phyloP scores from a whole-genome alignment of 495 filamentous ascomycete genomes.

The Hypoxylon rickii region DNA sequence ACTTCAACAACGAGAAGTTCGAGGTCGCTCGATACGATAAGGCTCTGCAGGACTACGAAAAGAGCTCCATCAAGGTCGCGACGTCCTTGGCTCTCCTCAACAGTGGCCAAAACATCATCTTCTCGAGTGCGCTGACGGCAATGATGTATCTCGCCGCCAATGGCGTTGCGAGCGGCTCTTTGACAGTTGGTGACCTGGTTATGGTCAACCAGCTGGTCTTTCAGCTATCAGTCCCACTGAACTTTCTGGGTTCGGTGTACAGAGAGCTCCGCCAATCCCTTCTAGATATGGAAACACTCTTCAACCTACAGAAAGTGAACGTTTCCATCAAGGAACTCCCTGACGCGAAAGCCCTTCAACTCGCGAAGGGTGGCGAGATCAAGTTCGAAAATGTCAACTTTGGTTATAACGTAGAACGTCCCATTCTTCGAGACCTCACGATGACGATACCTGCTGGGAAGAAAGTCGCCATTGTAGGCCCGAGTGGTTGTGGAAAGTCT shows the following conservation, averaged over 20 bases:
- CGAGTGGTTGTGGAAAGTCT: conserved; percentile 94
- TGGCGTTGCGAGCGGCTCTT: conserved; percentile 75
- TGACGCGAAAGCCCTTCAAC: conserved; percentile 69
- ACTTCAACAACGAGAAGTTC: conserved; percentile 98
- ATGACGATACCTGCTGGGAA: conserved; percentile 93
- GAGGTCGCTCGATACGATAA: conserved; percentile 90
- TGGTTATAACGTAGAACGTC: conserved; percentile 84
- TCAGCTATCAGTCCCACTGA: conserved; percentile 92
- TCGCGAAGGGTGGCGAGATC: conserved; percentile 84
- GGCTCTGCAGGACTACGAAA: conserved; percentile 84
- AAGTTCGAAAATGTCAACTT: conserved; percentile 94
- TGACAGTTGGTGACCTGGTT: conserved; percentile 96
- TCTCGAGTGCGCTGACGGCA: conserved; percentile 88
- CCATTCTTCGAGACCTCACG: conserved; percentile 82
- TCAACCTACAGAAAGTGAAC: conserved; percentile 98
- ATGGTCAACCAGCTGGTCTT: conserved; percentile 99
- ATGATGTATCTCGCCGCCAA: conserved; percentile 98
- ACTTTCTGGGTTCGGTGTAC: conserved; percentile 95
- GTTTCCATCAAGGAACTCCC: conserved; percentile 78
- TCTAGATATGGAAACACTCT: conserved; percentile 97
- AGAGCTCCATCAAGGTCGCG: conserved; percentile 92
- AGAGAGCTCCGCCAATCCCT: conserved; percentile 93
- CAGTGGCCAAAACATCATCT: conserved; percentile 98
- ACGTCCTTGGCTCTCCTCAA: conserved; percentile 93
- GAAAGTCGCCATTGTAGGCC: conserved; percentile 94